Evolutionary conservation across 2,329 filamentous ascomycete species (phyloP).

Genomic region (Myriosclerotinia curreyana): DNA sequence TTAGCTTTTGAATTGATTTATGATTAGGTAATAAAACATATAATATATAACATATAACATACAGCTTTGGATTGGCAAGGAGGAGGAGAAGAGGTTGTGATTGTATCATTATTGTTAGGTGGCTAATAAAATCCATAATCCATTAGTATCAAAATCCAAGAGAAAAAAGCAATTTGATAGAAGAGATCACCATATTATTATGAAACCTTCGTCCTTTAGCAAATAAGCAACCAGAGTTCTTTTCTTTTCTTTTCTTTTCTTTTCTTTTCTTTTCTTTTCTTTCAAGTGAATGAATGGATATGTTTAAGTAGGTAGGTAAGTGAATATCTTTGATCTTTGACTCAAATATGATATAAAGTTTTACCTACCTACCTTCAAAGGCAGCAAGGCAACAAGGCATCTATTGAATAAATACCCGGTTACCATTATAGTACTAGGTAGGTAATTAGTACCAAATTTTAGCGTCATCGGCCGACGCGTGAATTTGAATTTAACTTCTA

Average conservation of each 20-base stretch:
- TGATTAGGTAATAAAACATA: too few relatives aligned
- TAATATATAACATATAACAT: too few relatives aligned
- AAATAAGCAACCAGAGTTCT: background rate
- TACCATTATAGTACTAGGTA: too few relatives aligned
- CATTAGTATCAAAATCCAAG: too few relatives aligned
- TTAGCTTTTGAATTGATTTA: conserved; percentile 10
- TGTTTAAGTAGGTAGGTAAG: background rate
- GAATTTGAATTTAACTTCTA: conserved; percentile 10
- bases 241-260: too few relatives aligned
- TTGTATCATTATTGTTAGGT: conserved; percentile 61
- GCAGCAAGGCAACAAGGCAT: too few relatives aligned
- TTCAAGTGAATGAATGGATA: background rate
- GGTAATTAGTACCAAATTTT: conserved; percentile 3
- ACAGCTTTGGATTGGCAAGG: conserved; percentile 85
- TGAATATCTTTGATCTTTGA: background rate
- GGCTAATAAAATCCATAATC: conserved; percentile 40
- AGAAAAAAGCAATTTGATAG: conserved; percentile 6
- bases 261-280: background rate
- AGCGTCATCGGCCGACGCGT: conserved; percentile 22
- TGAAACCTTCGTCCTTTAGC: background rate
- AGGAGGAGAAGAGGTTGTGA: conserved; percentile 43
- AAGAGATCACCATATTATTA: conserved; percentile 15
- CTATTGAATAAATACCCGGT: too few relatives aligned
- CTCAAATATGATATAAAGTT: too few relatives aligned
- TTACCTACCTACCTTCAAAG: too few relatives aligned